Evolutionary conservation across 768 basidiomycete genomes (phyloP), one percentile per base, ranked within the genome.

Genomic region (Tulasnella sp.): DNA sequence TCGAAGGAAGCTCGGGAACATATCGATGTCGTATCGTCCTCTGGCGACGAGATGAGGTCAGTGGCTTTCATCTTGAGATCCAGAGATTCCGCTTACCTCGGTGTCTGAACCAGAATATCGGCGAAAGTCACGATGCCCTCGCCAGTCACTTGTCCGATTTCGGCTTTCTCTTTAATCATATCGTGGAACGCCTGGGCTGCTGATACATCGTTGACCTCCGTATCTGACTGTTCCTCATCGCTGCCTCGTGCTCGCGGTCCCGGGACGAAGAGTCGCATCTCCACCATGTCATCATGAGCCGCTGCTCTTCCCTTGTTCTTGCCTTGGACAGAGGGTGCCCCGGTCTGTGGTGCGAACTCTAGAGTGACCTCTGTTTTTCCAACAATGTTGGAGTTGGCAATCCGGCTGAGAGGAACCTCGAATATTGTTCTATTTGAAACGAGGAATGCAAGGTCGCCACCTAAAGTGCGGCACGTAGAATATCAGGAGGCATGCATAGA

Each of bases 161-260:
- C 94, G 6, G 98, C 97, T 85, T 92, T 93, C 82, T 99, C 96
- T 86, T 97, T 98, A 86, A 99, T 91, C 79, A 90, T 88, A 80
- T 98, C 95, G 82, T 99, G 96, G 90, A 99, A 96, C 6, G 93
- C 95, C 83, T 99, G 95, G 1, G 98, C 98, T 7, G 96, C 95
- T 82, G 90, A 92, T 81, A 94, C 88, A 81, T 94, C 94, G 74
- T 94, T 93, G 7, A 88, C 90, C 23, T 93, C 81, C 74, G 81
- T 80, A 55, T 82, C 83, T 10, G 90, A 92, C 39, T 91, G 92
- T 40, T 89, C 91, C 77, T 94, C 92, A 44, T 81, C 80, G 51
- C 74, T 75, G 11, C 74, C 74, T 55, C 51, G 44, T 15, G 51
- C 74, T n/a, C 90, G 88, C 0, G 89, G 89, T 3, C 95, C 96